Conservation (phyloP, 129 eudicot species). For the Saussurea involucrata region DNA sequence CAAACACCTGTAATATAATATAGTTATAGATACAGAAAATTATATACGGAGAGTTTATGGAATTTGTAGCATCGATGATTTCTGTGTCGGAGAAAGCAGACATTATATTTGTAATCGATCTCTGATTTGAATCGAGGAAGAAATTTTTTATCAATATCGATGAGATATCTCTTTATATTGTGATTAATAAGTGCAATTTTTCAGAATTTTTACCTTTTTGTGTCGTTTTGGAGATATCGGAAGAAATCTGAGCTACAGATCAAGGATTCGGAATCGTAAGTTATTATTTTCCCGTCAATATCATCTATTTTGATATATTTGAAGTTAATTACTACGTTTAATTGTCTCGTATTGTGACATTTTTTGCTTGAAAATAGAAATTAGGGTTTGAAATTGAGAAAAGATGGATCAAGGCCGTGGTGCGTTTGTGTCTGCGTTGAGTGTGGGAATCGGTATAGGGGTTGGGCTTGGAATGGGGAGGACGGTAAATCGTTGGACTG, state of each 20-base stretch:
- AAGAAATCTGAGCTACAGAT: not conserved
- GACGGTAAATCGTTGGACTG: conserved; percentile 58
- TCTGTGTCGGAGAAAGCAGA: conserved; percentile 15
- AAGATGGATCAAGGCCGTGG: conserved; percentile 68
- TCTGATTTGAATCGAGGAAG: not conserved
- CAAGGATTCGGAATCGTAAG: conserved; percentile 17
- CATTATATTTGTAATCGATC: not conserved
- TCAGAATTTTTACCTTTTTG: not conserved
- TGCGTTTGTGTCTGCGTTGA: conserved; percentile 73
- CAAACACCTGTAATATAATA: conserved; percentile 26
- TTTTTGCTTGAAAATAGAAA: not conserved
- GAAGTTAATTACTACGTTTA: not conserved
- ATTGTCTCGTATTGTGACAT: not conserved
- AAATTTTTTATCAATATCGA: not conserved
- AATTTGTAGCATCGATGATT: not conserved
- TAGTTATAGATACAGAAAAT: conserved; percentile 10
- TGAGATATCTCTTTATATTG: not conserved
- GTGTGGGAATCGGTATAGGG: conserved; percentile 88
- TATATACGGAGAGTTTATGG: conserved; percentile 2
- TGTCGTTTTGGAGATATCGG: not conserved
- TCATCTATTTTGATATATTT: not conserved
- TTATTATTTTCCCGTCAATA: not conserved
- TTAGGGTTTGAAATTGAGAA: conserved; percentile 22
- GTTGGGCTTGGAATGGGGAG: conserved; percentile 92
- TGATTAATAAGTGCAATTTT: conserved; percentile 1